Conservation (phyloP, 345 rosid species). For the Dimocarpus longan region DNA sequence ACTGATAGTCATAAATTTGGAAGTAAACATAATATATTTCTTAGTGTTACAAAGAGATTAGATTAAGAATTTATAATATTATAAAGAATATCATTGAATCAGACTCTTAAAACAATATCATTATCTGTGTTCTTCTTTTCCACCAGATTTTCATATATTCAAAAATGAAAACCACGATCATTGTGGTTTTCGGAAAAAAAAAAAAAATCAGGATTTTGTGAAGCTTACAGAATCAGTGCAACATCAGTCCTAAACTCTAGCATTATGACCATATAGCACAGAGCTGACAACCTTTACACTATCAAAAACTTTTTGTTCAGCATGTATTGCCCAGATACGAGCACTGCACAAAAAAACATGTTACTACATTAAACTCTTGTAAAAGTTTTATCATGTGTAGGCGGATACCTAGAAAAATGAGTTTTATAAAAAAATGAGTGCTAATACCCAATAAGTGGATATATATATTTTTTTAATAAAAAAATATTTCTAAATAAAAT, state of each 20-base stretch:
- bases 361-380: conserved; percentile 3
- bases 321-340: conserved; percentile 67
- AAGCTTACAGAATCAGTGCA: conserved; percentile 69
- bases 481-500: no score
- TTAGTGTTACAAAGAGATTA: not conserved
- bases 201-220: not conserved
- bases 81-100: not conserved
- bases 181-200: not conserved
- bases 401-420: no score
- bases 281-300: conserved; percentile 39
- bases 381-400: no score
- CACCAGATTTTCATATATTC: not conserved
- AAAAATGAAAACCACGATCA: not conserved
- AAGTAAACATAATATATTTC: not conserved
- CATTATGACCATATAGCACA: conserved; percentile 88
- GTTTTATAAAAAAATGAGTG: no score
- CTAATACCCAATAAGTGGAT: no score
- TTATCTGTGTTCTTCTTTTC: not conserved
- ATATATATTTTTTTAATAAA: no score
- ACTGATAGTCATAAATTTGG: not conserved
- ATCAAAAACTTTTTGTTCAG: conserved; percentile 23
- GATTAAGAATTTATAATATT: conserved; percentile 9
- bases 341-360: conserved; percentile 53
- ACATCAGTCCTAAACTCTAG: conserved; percentile 96
- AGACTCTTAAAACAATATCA: not conserved